Base-by-base conservation (phyloP, 2,329 filamentous ascomycete species). In the Fusarium coicis region DNA sequence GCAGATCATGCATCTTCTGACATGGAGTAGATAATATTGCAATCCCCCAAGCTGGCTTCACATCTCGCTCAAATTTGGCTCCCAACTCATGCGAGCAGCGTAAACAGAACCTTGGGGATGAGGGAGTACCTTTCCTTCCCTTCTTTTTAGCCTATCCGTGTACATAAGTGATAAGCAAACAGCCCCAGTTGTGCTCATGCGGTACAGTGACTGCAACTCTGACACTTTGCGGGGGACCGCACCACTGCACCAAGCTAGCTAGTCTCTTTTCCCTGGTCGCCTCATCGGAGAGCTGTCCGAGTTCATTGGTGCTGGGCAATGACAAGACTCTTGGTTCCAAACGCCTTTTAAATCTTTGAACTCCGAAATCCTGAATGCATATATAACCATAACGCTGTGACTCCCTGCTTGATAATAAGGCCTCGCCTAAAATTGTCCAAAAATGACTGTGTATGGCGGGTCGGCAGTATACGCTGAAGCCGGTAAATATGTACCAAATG, bases 351-450 rank as follows among this genome's bases (percentile, higher is more conserved):
- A 68, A 71, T 57, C 34, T 49, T 49, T 42, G 66, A 65, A 68
- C 62, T 70, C 72, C 75, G 19, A 57, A 53, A 59, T 46, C 63
- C 47, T 53, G 40, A 68, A 66, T 63, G 44, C 56, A 72, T 55
- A 72, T 75, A 60, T 74, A 58, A 53, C 57, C 56, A 65, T 65
- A 74, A 77, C 75, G 75, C 75, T 77, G 63, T 74, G 72, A 77
- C 75, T 77, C 75, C 75, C 65, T 70, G 75, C 75, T 76, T 57
- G 52, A 74, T 53, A 66, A 58, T 50, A 64, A 68, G 68, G 69
- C 72, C 63, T 69, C 61, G 55, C 53, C 61, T 64, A 43, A 43
- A 47, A 50, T 66, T 60, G 60, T 46, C 39, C 65, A 58, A 39
- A 39, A 26, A 57, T 52, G 57, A 57, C 42, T 39, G 52, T 57